Percentiles rank a stretch among this genome's conserved stretches.
Conservation (phyloP, 2,329 filamentous ascomycete species). For the Lasiodiplodia sp. region DNA sequence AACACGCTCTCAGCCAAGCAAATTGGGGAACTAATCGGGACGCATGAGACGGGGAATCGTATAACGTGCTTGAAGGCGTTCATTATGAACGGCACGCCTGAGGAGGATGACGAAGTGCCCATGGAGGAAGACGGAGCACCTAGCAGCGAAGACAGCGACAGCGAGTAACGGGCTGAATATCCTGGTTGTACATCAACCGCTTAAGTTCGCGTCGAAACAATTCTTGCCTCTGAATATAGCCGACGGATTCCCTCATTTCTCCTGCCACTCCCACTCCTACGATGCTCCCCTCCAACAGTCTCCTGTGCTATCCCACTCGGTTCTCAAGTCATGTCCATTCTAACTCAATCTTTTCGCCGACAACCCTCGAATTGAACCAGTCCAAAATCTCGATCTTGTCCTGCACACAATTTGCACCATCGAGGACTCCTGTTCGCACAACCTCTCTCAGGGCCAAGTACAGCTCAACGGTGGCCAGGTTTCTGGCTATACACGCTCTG, state of each 20-base stretch:
- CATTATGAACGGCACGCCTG: slow-evolving; percentile 69
- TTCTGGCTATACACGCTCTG: slow-evolving; percentile 43
- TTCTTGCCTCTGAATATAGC: slow-evolving; percentile 1
- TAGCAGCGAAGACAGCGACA: slow-evolving; percentile 31
- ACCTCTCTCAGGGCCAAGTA: slow-evolving; percentile 49
- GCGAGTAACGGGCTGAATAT: slow-evolving; percentile 29
- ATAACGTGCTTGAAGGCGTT: slow-evolving; percentile 91
- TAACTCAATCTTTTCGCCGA: slow-evolving; percentile 57
- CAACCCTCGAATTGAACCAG: slow-evolving; percentile 64
- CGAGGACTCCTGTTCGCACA: slow-evolving; percentile 53
- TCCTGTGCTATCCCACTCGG: not conserved
- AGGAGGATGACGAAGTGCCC: slow-evolving; percentile 37
- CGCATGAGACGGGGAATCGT: slow-evolving; percentile 84
- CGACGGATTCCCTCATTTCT: not conserved
- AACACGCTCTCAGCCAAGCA: slow-evolving; percentile 41
- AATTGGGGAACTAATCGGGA: slow-evolving; percentile 73
- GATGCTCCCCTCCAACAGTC: not conserved
- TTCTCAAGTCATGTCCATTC: slow-evolving; percentile 2
- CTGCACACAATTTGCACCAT: slow-evolving; percentile 50
- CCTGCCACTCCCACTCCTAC: not conserved
- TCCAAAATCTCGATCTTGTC: slow-evolving; percentile 59
- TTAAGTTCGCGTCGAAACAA: not conserved
- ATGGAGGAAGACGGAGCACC: slow-evolving; percentile 31
- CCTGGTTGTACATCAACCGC: slow-evolving; percentile 4
- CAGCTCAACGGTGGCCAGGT: slow-evolving; percentile 41